These are phyloP conservation scores for Pyricularia pennisetigena DNA, from an alignment of 2,329 filamentous ascomycete genomes.

Conservation along the genomic window DNA sequence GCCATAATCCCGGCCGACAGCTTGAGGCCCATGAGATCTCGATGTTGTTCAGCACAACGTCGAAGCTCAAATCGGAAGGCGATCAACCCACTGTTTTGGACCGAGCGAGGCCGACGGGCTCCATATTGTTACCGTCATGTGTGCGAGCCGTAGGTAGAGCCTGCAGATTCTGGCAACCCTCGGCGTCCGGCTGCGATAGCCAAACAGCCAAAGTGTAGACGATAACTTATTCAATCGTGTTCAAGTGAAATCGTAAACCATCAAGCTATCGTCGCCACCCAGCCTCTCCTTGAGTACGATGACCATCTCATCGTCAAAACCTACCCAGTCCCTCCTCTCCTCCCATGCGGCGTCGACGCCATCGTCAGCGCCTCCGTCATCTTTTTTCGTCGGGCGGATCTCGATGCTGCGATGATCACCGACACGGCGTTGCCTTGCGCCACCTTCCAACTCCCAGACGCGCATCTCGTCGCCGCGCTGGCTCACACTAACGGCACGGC, in stretches of 20 bases:
- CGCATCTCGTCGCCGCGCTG: constrained; percentile 67
- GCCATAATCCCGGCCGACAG: too few relatives aligned
- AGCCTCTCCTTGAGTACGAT: constrained; percentile 67
- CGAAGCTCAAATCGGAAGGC: too few relatives aligned
- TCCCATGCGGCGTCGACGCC: constrained; percentile 23
- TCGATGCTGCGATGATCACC: constrained; percentile 28
- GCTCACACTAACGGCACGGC: constrained; percentile 86
- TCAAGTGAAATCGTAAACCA: constrained; percentile 81
- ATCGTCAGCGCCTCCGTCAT: background rate
- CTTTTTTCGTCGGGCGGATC: constrained; percentile 27
- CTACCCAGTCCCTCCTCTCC: constrained; percentile 56
- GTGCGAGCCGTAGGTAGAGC: too few relatives aligned
- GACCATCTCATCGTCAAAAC: constrained; percentile 89
- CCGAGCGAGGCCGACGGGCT: too few relatives aligned
- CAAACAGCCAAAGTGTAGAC: background rate
- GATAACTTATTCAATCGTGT: background rate
- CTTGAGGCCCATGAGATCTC: too few relatives aligned
- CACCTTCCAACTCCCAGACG: constrained; percentile 80
- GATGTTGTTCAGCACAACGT: too few relatives aligned
- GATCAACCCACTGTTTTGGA: too few relatives aligned
- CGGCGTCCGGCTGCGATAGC: background rate
- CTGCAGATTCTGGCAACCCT: too few relatives aligned
- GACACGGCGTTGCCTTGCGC: constrained; percentile 9
- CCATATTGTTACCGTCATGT: too few relatives aligned
- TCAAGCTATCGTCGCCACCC: constrained; percentile 59